These are phyloP conservation scores for Xylariaceae sp. DNA, from an alignment of 2,329 filamentous ascomycete genomes.

Conservation along the genomic window DNA sequence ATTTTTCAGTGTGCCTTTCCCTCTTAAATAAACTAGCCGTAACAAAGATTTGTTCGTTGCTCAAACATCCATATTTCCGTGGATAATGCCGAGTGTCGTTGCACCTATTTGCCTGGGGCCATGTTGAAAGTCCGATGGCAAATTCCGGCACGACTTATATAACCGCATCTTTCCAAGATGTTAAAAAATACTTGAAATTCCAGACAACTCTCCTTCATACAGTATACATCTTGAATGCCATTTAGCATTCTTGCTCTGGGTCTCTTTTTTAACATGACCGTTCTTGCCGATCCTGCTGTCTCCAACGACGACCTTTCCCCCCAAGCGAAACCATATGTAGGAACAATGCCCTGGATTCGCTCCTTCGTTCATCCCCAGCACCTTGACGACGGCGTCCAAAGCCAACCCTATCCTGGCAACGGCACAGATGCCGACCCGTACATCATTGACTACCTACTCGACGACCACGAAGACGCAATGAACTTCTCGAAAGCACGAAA, in stretches of 20 bases:
- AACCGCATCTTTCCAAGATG: background rate
- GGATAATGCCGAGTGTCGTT: background rate
- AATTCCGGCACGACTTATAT: background rate
- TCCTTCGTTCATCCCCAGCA: background rate
- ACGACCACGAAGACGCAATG: conserved; percentile 66
- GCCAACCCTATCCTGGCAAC: conserved; percentile 41
- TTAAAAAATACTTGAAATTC: background rate
- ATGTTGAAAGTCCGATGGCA: background rate
- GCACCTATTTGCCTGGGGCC: background rate
- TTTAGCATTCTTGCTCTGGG: background rate
- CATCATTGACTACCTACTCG: conserved; percentile 62
- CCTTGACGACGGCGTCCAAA: background rate
- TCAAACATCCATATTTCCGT: background rate
- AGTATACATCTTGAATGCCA: background rate
- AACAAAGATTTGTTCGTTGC: no score
- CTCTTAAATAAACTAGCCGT: no score
- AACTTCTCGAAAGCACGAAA: conserved; percentile 54
- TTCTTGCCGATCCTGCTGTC: background rate
- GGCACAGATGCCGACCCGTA: conserved; percentile 67
- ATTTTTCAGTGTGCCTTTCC: no score
- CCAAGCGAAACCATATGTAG: background rate
- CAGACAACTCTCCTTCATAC: background rate
- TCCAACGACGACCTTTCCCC: background rate
- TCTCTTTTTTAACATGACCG: background rate
- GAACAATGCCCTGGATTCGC: background rate